Evolutionary conservation across 1,284 basidiomycete genomes (phyloP), one percentile per base, ranked within the genome.

Genomic region (Sphagnurus paluster): DNA sequence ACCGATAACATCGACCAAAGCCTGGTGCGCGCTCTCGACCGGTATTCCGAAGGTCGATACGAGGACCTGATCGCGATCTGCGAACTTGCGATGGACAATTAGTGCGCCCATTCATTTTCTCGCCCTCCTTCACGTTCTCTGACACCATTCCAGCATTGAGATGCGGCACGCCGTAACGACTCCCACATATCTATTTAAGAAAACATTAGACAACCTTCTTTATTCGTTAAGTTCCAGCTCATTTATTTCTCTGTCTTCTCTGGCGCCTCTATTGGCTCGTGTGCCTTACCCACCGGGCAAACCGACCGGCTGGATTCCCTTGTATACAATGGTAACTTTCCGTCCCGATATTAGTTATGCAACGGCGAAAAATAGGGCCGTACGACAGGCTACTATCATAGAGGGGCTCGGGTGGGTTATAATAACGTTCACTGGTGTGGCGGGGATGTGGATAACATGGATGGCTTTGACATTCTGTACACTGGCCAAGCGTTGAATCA

Each of bases 271-370:
- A 20, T 55, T 81, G 48, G 64, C 74, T 46, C 68, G 60, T 47
- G 68, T 72, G 39, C 70, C 82, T 13, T 90, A 86, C 62, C 75
- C 79, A 37, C 61, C 77, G 49, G 61, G 65, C 42, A 65, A 72
- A 44, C 81, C 85, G 29, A 66, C 67, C 48, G 90, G 89, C 26
- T 99, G 96, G 96, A 77, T 92, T 47, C 90, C 92, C 41, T 75
- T 97, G 43, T 99, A 99, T 67, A 90, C 90, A 25, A 96, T 98
- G 93, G 90, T 97, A 54, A 98, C 96, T 29, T 99, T 99, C 73
- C 80, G 93, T 30, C 91, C 93, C 35, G 95, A 98, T 66, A 81
- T 98, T 54, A 87, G 86, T 60, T 98, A 98, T 64, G 84, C 85
- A 49, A 80, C 77, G 29, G 90, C 81, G 34, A 76, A 77, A 59